Evolutionary conservation across 495 filamentous ascomycete genomes (phyloP), one percentile per base, ranked within the genome.

Genomic region (Penicillium ucsense): DNA sequence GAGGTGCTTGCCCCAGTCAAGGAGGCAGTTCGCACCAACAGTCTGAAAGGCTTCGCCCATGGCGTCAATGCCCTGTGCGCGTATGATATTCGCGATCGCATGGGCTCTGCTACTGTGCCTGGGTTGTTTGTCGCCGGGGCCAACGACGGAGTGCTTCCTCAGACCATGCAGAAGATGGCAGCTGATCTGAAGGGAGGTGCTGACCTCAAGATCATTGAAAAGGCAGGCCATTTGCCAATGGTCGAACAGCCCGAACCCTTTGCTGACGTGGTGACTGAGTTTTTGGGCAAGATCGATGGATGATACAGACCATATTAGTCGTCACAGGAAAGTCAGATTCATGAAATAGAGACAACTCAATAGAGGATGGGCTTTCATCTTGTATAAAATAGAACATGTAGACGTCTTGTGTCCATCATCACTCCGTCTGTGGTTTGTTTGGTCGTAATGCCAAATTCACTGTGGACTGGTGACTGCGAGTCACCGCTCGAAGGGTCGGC

Each of bases 141-240:
- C 5, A 76, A 76, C 1, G 87, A 92, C 62, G 87, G 87, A 3
- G 81, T 84, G 1, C 59, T 92, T 37, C 84, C 86, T 1, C 78
- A 78, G 63, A 83, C 83, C 2, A 90, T 90, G 86, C 76, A 79
- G 44, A 78, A 82, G 30, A 88, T 90, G 72, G 79, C 74, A 47
- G 67, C 64, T 0, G 61, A 68, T 40, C 57, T 85, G 47, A 78
- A 77, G 4, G 59, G 60, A 1, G 78, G 73, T 1, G 75, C 77
- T 0, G 74, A 78, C 58, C 67, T 84, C 47, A 76, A 69, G 59
- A 59, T 82, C 43, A 75, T 90, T 43, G 75, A 82, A 2, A 62
- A 68, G 28, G 82, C 85, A 0, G 87, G 87, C 0, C 87, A 92
- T 68, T 62, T 92, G 65, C 87, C 87, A 4, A 92, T 92, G 87